These are phyloP conservation scores for Flaveria floridana DNA, from an alignment of 140 eudicot genomes.

Conservation along the genomic window DNA sequence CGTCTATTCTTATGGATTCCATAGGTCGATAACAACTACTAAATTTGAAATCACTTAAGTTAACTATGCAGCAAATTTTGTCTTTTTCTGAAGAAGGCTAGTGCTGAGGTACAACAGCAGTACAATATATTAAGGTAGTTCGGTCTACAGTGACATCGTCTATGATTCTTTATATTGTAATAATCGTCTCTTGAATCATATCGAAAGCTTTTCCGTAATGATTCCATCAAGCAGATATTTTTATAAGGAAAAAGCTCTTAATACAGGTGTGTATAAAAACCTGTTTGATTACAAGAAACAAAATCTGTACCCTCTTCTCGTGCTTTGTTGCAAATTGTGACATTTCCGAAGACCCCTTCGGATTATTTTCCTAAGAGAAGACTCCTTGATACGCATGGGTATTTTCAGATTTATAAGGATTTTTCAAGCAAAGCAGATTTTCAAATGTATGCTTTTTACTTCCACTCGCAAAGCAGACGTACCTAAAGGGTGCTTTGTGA, in stretches of 20 bases:
- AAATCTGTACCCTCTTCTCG: not conserved
- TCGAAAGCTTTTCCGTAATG: not conserved
- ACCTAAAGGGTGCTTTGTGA: conserved; percentile 36
- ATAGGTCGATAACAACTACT: not conserved
- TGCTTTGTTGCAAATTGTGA: not conserved
- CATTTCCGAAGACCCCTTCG: too few relatives aligned
- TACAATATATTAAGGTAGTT: not conserved
- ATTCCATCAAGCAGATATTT: not conserved
- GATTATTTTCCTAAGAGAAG: too few relatives aligned
- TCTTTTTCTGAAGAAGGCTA: not conserved
- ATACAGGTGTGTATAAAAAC: not conserved
- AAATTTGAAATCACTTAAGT: not conserved
- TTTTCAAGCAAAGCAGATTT: conserved; percentile 16
- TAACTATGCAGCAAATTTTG: not conserved
- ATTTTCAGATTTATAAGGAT: conserved; percentile 2
- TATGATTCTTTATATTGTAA: not conserved
- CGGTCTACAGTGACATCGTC: not conserved
- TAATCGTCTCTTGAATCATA: conserved; percentile 10
- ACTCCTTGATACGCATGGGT: conserved; percentile 13
- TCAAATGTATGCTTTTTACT: conserved; percentile 19
- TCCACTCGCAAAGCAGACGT: conserved; percentile 11
- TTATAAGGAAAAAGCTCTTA: too few relatives aligned
- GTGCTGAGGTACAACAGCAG: not conserved
- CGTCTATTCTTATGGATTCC: not conserved
- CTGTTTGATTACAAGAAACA: not conserved